Evolutionary conservation across 2,329 filamentous ascomycete species (phyloP).

Genomic region (Neurospora sp.): DNA sequence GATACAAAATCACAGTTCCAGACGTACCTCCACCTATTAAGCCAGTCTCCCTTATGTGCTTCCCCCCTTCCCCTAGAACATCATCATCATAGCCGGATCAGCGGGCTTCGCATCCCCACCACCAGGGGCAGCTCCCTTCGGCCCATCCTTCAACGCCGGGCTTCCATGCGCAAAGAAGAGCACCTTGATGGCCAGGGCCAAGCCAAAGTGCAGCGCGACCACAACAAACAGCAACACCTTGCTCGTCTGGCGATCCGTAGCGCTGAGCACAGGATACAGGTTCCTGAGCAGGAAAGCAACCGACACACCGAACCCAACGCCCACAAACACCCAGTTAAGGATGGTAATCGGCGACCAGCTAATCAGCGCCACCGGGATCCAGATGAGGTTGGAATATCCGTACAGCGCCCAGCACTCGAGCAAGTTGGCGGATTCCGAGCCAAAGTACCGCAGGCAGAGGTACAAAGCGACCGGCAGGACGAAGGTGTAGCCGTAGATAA

Average conservation of each 20-base stretch:
- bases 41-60: not conserved
- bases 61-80: not conserved
- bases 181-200: conserved; percentile 90
- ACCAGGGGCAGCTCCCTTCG: not conserved
- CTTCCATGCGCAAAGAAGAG: conserved; percentile 85
- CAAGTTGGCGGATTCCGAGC: conserved; percentile 83
- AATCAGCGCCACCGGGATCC: conserved; percentile 88
- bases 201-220: conserved; percentile 73
- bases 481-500: conserved; percentile 92
- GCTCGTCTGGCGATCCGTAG: conserved; percentile 84
- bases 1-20: too few relatives aligned
- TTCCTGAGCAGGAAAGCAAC: conserved; percentile 78
- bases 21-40: not conserved
- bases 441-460: conserved; percentile 87
- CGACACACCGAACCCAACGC: conserved; percentile 72
- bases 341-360: conserved; percentile 79
- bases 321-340: conserved; percentile 91
- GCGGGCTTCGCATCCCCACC: not conserved
- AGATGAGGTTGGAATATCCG: conserved; percentile 92
- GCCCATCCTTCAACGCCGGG: conserved; percentile 25
- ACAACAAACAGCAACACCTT: conserved; percentile 80
- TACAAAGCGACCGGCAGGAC: conserved; percentile 79
- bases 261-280: conserved; percentile 81
- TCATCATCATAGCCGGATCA: conserved; percentile 3
- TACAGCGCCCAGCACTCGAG: conserved; percentile 94